Evolutionary conservation across 768 basidiomycete species (phyloP), one percentile per base, ranked within the genome.

Genomic region (Suillus sp.): DNA sequence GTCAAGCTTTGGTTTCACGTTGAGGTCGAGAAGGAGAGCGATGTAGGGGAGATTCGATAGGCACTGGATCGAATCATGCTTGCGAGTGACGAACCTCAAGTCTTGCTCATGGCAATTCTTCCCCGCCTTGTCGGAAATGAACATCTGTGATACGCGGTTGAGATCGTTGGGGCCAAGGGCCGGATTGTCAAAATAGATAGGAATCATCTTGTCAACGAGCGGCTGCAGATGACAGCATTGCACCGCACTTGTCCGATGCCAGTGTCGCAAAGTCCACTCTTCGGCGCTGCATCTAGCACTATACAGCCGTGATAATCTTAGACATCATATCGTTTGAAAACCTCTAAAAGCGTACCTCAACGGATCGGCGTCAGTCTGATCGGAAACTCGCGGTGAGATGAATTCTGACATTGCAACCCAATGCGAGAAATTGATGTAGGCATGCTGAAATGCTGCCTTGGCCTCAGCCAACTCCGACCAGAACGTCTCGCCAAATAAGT

Each of bases 51-150:
- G 34, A 30, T 16, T 5, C 3, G 37, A 60, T 13, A 34, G 20
- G 16, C 35, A 55, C 3, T 50, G 4, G 14, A 56, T 55, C 8
- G 34, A 56, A 27, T 18, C 11, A 22, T 61, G 27, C 11, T 7
- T 32, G 51, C 47, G 60, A 5, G 35, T 48, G 51, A 61, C 35
- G 22, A 0, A 2, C 8, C 3, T 3, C 34, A 55, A 61, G 13
- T 22, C 20, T 14, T 14, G 8, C 14, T 38, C 14, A 43, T 22
- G 20, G 43, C 2, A 7, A 40, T 45, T 16, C 42, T 59, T 38
- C 11, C 59, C 59, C 30, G 56, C 61, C 35, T 66, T 63, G 61
- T 65, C 66, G 9, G 68, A 69, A 42, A 73, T 64, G 34, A 73
- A 68, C 0, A 66, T 65, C 4, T 67, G 66, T 3, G 65, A 69